Evolutionary conservation across 805 yeast species (phyloP), one percentile per base, ranked within the genome.

Genomic region (Millerago galiae): DNA sequence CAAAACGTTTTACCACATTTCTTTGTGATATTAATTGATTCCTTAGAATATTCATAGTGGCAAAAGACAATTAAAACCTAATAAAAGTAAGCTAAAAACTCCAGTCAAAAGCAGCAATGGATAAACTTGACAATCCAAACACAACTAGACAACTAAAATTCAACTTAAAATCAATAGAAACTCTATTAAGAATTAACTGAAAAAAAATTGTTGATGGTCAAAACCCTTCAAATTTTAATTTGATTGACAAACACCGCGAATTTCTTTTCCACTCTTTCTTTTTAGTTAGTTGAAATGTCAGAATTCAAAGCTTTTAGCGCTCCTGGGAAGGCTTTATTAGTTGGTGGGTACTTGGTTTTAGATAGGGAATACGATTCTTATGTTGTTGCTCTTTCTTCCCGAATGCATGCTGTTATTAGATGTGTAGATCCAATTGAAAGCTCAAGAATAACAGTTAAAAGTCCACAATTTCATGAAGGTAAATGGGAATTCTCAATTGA

Each of bases 281-380:
- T 14, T 13, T 11, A 13, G 8, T 13, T 5, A 11, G 12, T 31
- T 5, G 11, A 15, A 15, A 37, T 30, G 40, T 3, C 17, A 4
- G 24, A 30, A 8, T 31, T 21, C 7, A 18, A 34, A 28, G 86
- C 81, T 8, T 91, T 78, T 58, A 84, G 96, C 56, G 95, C 98
- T 0, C 97, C 99, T 0, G 97, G 98, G 0, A 93, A 93, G 61
- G 98, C 97, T 1, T 68, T 93, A 24, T 54, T 93, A 11, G 96
- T 93, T 1, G 99, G 99, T 15, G 99, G 99, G 0, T 93, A 93
- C 59, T 70, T 93, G 28, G 98, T 93, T 0, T 66, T 93, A 16
- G 93, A 85, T 45, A 90, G 90, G 0, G 62, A 61, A 30, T 90
- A 83, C 64, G 65, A 70, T 36, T 79, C 96, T 0, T 84, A 81